These are phyloP conservation scores for Malassezia sp. DNA, from an alignment of 1,284 basidiomycete genomes.

Conservation along the genomic window DNA sequence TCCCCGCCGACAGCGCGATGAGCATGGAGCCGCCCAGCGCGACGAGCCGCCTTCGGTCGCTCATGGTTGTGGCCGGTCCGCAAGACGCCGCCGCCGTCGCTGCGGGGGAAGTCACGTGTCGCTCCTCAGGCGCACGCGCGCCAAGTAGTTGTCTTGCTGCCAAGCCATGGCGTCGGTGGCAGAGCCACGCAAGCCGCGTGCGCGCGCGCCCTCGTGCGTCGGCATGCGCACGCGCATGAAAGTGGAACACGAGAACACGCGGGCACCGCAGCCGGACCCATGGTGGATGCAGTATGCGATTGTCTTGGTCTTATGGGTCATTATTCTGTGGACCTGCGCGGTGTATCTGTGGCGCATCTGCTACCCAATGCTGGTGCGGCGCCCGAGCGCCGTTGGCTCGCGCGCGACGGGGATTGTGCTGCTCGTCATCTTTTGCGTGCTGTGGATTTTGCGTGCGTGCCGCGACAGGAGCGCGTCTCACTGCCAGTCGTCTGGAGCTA, in stretches of 20 bases:
- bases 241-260: no score
- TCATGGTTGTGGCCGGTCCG: constrained; percentile 8
- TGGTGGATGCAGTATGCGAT: constrained; percentile 2
- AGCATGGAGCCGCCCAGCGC: constrained; percentile 38
- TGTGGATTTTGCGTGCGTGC: constrained; percentile 27
- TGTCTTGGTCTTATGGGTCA: background rate
- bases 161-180: no score
- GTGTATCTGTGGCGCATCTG: constrained; percentile 17
- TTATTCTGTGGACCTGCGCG: constrained; percentile 7
- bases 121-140: no score
- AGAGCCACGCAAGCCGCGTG: no score
- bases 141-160: no score
- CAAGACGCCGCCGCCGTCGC: no score
- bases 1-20: constrained; percentile 42
- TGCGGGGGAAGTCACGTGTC: no score
- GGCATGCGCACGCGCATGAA: no score
- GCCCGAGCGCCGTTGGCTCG: constrained; percentile 15
- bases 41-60: constrained; percentile 14
- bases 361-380: constrained; percentile 10
- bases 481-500: constrained; percentile 31
- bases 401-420: constrained; percentile 26
- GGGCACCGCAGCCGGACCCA: background rate
- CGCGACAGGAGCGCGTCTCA: background rate
- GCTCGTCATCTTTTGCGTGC: constrained; percentile 26
- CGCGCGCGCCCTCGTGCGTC: no score